These are phyloP conservation scores for Sarcocystis neurona DNA, from an alignment of 169 alveolate species.

Conservation along the genomic window DNA sequence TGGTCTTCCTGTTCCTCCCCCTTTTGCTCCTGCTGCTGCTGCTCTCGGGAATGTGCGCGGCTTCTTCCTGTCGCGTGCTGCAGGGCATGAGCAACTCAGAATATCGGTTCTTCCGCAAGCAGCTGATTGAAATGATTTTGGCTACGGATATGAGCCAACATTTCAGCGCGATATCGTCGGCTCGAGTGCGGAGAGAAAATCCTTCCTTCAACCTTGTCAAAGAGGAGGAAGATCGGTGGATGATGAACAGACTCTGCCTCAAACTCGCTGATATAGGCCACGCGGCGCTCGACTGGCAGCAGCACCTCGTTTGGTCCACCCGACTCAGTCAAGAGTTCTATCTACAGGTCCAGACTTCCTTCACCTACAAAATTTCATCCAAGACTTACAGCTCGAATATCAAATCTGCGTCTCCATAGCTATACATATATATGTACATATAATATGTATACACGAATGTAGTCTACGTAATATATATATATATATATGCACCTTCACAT, in stretches of 20 bases:
- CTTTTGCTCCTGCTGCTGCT: neutral
- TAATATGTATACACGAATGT: neutral
- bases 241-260: slow-evolving; percentile 82
- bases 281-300: slow-evolving; percentile 87
- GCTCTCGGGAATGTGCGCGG: neutral
- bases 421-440: neutral
- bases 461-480: no score
- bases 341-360: slow-evolving; percentile 76
- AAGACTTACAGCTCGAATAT: neutral
- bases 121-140: slow-evolving; percentile 88
- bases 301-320: slow-evolving; percentile 89
- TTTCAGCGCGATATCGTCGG: slow-evolving; percentile 84
- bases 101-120: slow-evolving; percentile 78
- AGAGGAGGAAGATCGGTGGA: slow-evolving; percentile 83
- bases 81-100: slow-evolving; percentile 66
- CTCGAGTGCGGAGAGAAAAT: slow-evolving; percentile 72
- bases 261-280: slow-evolving; percentile 95
- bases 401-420: neutral
- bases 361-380: neutral
- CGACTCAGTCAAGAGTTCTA: slow-evolving; percentile 92
- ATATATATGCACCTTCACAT: neutral
- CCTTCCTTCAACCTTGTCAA: slow-evolving; percentile 48
- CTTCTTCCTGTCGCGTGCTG: neutral
- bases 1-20: neutral
- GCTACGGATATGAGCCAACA: slow-evolving; percentile 93